Evolutionary conservation across 768 basidiomycete genomes (phyloP), one percentile per base, ranked within the genome.

Genomic region (Amanita jacksonii): DNA sequence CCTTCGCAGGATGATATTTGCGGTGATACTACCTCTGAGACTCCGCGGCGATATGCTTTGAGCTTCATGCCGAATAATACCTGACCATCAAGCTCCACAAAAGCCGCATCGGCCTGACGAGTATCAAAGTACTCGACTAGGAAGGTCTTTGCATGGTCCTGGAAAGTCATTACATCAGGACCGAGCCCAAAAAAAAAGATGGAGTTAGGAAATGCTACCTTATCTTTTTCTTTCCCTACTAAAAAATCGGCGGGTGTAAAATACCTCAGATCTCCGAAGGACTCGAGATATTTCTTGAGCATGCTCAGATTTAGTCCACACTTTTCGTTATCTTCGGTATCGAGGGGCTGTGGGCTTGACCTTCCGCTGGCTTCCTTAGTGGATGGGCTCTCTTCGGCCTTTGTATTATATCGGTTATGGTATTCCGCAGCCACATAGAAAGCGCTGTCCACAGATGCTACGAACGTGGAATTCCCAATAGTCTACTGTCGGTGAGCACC

Each of bases 61-160:
- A 85, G 60, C 39, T 65, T 70, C 62, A 74, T 70, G 27, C 74
- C 78, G 41, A 75, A 73, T 27, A 76, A 55, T 35, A 62, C 57
- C 28, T 67, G 67, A 2, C 68, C 67, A 37, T 81, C 54, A 15
- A 89, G 61, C 35, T 63, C 63, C 36, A 61, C 57, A 52, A 64
- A 70, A 10, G 85, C 83, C 8, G 56, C 52, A 30, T 67, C 61
- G 5, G 81, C 77, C 30, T 72, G 69, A 19, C 81, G 69, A 20
- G 75, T 66, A 53, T 88, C 84, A 54, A 70, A 81, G 56, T 74
- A 90, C 50, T 86, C 83, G 41, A 79, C 73, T 31, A 61, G 62
- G 58, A 77, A 85, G 22, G 69, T 59, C 59, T 53, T 56, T 6
- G 51, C 48, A 5, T 45, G 32, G 8, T 46, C 38, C 57, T 62